These are phyloP conservation scores for Penicillium cinerascens DNA, from an alignment of 495 filamentous ascomycete species.

Conservation along the genomic window DNA sequence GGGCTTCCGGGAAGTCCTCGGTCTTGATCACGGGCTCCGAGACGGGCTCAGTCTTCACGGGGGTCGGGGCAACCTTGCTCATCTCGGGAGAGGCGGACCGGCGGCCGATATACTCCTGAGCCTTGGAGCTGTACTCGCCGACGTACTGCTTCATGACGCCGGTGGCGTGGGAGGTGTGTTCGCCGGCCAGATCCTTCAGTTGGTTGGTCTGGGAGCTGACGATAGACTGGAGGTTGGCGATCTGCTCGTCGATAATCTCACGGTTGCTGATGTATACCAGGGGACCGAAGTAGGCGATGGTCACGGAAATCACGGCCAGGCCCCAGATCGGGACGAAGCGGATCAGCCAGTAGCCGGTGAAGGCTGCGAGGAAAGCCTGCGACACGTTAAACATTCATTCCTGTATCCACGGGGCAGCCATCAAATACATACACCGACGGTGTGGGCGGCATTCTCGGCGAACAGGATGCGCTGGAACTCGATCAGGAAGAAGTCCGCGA, in stretches of 20 bases:
- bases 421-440: conserved; percentile 63
- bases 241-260: conserved; percentile 84
- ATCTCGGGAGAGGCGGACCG: conserved; percentile 48
- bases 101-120: conserved; percentile 66
- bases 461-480: conserved; percentile 94
- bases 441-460: conserved; percentile 84
- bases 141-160: conserved; percentile 76
- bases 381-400: conserved; percentile 16
- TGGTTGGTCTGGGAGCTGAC: conserved; percentile 79
- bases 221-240: conserved; percentile 66
- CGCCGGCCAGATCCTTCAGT: conserved; percentile 71
- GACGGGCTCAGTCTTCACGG: conserved; percentile 46
- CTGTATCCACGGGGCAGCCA: conserved; percentile 1
- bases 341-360: conserved; percentile 88
- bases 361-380: conserved; percentile 73
- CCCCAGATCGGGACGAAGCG: conserved; percentile 95
- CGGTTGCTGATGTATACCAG: conserved; percentile 90
- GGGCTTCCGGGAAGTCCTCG: conserved; percentile 57
- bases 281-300: conserved; percentile 77
- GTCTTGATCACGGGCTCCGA: conserved; percentile 45
- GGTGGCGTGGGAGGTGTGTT: conserved; percentile 75
- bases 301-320: conserved; percentile 71
- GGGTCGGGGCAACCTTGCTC: conserved; percentile 28
- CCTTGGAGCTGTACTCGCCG: conserved; percentile 80
- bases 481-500: conserved; percentile 96